Evolutionary conservation across 768 basidiomycete genomes (phyloP).

Genomic region (Grammothele lineata): DNA sequence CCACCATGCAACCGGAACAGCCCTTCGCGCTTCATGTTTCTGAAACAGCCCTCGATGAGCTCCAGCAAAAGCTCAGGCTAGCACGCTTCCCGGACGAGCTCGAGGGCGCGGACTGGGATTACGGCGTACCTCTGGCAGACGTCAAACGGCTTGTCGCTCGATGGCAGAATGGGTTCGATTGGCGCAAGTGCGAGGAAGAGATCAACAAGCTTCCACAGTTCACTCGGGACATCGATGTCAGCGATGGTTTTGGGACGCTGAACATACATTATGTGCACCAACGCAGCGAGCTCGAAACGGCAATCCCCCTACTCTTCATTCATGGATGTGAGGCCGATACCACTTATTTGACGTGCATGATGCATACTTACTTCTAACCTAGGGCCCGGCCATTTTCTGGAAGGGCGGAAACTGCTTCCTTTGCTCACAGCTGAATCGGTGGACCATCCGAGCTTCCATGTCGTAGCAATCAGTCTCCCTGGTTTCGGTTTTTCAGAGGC

Average conservation of each 20-base stretch:
- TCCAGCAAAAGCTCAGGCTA: constrained; percentile 22
- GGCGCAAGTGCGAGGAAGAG: constrained; percentile 46
- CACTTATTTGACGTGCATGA: not conserved
- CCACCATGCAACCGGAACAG: no score
- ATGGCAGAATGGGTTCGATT: constrained; percentile 55
- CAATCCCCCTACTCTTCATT: constrained; percentile 56
- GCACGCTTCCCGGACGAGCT: constrained; percentile 25
- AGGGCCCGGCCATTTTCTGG: constrained; percentile 63
- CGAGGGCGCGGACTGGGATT: constrained; percentile 23
- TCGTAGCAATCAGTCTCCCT: constrained; percentile 55
- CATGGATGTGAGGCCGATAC: constrained; percentile 45
- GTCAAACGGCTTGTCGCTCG: constrained; percentile 41
- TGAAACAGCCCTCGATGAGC: constrained; percentile 17
- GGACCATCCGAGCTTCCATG: constrained; percentile 54
- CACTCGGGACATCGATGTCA: constrained; percentile 45
- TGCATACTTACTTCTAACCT: not conserved
- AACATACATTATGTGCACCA: constrained; percentile 59
- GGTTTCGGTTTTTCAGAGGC: constrained; percentile 61
- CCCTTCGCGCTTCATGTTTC: constrained; percentile 22
- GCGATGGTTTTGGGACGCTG: constrained; percentile 39
- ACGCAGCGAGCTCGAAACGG: constrained; percentile 36
- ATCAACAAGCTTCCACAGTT: constrained; percentile 58
- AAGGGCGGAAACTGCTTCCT: constrained; percentile 54
- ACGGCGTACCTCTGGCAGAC: constrained; percentile 40
- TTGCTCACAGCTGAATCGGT: constrained; percentile 38